Evolutionary conservation across 306 rosid species (phyloP).

Genomic region (Fragaria ananassa): DNA sequence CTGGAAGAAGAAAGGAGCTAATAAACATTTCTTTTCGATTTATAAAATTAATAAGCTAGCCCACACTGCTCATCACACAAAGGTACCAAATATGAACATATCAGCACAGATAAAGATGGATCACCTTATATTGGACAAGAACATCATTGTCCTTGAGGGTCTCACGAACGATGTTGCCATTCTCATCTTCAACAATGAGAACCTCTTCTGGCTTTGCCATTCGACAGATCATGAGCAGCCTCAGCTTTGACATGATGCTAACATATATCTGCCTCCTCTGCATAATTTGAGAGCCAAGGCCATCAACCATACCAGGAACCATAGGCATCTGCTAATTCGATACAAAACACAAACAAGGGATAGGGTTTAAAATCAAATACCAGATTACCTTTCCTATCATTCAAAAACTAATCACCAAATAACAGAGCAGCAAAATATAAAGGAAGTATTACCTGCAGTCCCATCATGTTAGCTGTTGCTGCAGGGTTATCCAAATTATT

Average conservation of each 20-base stretch:
- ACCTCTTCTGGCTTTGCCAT: constrained; percentile 99
- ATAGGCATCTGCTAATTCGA: constrained; percentile 51
- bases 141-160: constrained; percentile 99
- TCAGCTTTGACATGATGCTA: constrained; percentile 86
- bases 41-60: no score
- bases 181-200: constrained; percentile 96
- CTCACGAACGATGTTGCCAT: constrained; percentile 96
- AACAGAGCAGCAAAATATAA: constrained; percentile 2
- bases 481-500: constrained; percentile 50
- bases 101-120: constrained; percentile 1
- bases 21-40: not conserved
- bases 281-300: constrained; percentile 66
- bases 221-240: constrained; percentile 95
- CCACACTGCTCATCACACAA: not conserved
- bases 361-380: not conserved
- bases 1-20: not conserved
- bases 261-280: constrained; percentile 88
- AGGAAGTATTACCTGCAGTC: constrained; percentile 43
- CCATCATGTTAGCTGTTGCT: constrained; percentile 56
- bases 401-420: not conserved
- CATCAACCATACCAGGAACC: constrained; percentile 83
- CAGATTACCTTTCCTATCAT: not conserved
- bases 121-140: constrained; percentile 96
- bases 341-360: constrained; percentile 9
- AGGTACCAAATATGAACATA: not conserved